These are phyloP conservation scores for Aegilops speltoides DNA, from an alignment of 176 grass and related monocot species.

Conservation along the genomic window DNA sequence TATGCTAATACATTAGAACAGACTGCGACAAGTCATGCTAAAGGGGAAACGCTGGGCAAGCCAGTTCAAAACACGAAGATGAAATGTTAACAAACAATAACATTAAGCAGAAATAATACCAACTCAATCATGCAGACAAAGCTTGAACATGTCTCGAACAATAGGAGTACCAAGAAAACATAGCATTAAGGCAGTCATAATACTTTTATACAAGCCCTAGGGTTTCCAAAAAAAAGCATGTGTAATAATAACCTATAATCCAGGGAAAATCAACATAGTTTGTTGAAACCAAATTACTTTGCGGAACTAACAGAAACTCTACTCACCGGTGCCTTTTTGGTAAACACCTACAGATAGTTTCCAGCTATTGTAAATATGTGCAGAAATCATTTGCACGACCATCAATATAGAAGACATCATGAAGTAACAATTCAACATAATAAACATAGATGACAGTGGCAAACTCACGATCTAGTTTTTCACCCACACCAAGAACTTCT, in stretches of 20 bases:
- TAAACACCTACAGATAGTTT: background rate
- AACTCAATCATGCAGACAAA: background rate
- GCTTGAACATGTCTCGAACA: background rate
- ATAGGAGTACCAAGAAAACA: background rate
- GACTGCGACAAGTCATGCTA: background rate
- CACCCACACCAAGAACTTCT: conserved; percentile 96
- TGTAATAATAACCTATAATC: background rate
- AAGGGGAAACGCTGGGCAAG: background rate
- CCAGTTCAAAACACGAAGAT: background rate
- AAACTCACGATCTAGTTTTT: conserved; percentile 87
- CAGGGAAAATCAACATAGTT: background rate
- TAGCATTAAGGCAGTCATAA: conserved; percentile 1
- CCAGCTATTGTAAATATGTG: background rate
- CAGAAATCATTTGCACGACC: conserved; percentile 5
- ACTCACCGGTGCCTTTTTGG: background rate
- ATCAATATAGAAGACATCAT: background rate
- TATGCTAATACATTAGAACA: background rate
- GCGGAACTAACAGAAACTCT: background rate
- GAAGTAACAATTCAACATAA: background rate
- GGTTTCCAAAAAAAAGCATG: conserved; percentile 7
- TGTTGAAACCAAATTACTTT: background rate
- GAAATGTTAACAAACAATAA: background rate
- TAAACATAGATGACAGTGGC: background rate
- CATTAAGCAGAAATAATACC: background rate
- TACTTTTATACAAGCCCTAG: background rate